Base-by-base conservation (phyloP, 2,329 filamentous ascomycete genomes). In the Penicillium crustosum region DNA sequence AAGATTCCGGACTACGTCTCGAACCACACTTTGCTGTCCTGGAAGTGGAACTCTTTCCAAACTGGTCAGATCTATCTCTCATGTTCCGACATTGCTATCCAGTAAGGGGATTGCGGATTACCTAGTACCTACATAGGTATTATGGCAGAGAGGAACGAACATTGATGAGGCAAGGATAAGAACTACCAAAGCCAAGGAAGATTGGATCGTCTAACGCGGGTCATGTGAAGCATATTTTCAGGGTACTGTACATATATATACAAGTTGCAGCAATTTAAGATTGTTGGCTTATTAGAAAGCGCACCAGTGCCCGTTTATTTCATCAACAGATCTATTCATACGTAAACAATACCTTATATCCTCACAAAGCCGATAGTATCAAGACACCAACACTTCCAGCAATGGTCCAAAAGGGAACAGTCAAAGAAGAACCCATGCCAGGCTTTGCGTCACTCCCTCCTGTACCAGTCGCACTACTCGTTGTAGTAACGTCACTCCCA, bases 11-110 rank as follows among this genome's bases (percentile, higher is more conserved):
- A 81, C 39, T 82, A 79, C 60, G 62, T 69, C 3, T 80, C 80
- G 0, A 73, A 78, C 50, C 82, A 84, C 62, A 84, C 82, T 0
- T 70, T 84, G 23, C 71, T 84, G 0, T 80, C 78, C 0, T 80
- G 82, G 66, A 78, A 79, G 56, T 84, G 81, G 82, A 83, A 84
- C 69, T 78, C 80, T 0, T 83, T 78, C 68, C 81, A 84, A 70
- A 83, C 82, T 0, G 73, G 74, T 0, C 82, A 84, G 69, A 74
- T 83, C 8, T 84, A 83, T 63, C 73, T 83, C 4, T 78, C 75
- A 4, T 84, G 82, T 61, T 81, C 82, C 2, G 81, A 83, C 62
- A 82, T 83, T 55, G 76, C 79, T 15, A 81, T 83, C 25, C 15
- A 55, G 43, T 55, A 27, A 49, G 25, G 3, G n/a, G 8, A 6